Conservation (phyloP, 805 yeast species). For the Pichia rugopelliculosa region DNA sequence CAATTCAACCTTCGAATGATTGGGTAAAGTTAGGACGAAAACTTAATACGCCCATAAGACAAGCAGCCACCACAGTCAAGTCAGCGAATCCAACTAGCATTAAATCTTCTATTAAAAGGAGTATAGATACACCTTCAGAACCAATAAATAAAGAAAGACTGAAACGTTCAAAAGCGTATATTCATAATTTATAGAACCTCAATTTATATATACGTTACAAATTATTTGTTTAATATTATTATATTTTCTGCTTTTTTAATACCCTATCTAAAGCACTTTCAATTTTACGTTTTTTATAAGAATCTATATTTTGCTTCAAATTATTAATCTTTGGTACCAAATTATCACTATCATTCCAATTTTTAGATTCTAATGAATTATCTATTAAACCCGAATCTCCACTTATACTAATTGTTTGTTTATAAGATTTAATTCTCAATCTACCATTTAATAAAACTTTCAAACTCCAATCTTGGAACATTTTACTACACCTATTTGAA, state of each 20-base stretch:
- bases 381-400: conserved; percentile 35
- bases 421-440: conserved; percentile 63
- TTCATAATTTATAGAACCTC: not conserved
- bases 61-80: not conserved
- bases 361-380: conserved; percentile 20
- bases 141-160: not conserved
- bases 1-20: not conserved
- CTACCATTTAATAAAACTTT: conserved; percentile 67
- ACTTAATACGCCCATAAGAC: not conserved
- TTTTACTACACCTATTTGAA: conserved; percentile 48
- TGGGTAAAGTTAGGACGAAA: not conserved
- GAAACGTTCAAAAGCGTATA: conserved; percentile 1
- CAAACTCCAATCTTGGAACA: conserved; percentile 53
- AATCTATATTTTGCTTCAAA: conserved; percentile 13
- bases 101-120: not conserved
- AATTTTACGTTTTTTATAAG: conserved; percentile 17
- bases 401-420: conserved; percentile 60
- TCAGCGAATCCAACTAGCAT: not conserved
- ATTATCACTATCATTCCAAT: conserved; percentile 2
- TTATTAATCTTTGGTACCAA: conserved; percentile 8
- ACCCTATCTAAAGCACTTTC: conserved; percentile 15
- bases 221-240: not conserved
- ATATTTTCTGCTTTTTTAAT: conserved; percentile 13
- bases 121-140: not conserved
- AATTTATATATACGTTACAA: not conserved